Evolutionary conservation across 2,329 filamentous ascomycete species (phyloP), one percentile per base, ranked within the genome.

Genomic region (Penicillium sp.): DNA sequence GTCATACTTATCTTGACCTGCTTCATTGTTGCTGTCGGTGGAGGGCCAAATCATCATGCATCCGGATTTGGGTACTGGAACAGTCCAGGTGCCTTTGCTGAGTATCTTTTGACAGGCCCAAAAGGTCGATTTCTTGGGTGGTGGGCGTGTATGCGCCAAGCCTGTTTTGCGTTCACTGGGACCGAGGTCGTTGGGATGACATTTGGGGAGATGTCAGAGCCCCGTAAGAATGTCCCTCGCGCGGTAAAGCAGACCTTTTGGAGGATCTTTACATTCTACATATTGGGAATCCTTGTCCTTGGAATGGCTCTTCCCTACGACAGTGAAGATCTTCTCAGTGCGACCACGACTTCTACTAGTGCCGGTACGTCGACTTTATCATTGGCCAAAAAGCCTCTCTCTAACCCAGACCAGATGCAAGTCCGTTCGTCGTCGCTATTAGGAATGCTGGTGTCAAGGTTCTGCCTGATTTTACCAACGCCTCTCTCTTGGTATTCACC

Each of bases 241-340:
- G 89, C 89, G 50, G 91, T 92, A 78, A 88, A 86, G 70, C 81
- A 91, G 47, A 92, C 89, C 61, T 92, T 92, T 74, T 92, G 84
- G 78, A 89, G 90, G 54, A 92, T 93, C 69, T 74, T 91, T 62
- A 78, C 92, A 76, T 93, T 93, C 79, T 93, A 93, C 79, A 81
- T 86, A 64, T 72, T 91, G 54, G 86, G 83, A 18, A 87, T 92
- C 31, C 81, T 93, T 49, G 80, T 92, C 47, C 78, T 93, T 50
- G 89, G 89, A 67, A 90, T 91, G 81, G 80, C 88, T 47, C 87
- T 93, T 5, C 88, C 88, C 1, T 92, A 89, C 79, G 75, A 92
- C 79, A 83, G 82, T 33, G 0, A 58, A 0, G 71, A 83, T 0
- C 84, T 91, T 3, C 72, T 77, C 19, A 86, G 87, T 59, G 72